These are phyloP conservation scores for Sedum album DNA, from an alignment of 164 flowering plant genomes.

Conservation along the genomic window DNA sequence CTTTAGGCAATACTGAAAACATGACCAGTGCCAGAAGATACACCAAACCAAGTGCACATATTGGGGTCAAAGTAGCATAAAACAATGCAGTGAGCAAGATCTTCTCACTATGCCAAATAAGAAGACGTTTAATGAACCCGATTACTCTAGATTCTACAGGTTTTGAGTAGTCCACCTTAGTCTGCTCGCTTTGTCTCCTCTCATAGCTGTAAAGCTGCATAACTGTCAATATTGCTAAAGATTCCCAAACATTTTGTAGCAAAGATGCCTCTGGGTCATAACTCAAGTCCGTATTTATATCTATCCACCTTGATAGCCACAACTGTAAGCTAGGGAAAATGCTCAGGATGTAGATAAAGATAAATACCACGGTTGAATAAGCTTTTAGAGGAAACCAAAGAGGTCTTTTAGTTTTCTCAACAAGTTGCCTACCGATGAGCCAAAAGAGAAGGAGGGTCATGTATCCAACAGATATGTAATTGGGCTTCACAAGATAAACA, in stretches of 20 bases:
- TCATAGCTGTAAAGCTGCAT: conserved; percentile 87
- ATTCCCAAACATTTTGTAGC: conserved; percentile 58
- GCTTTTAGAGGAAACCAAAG: conserved; percentile 71
- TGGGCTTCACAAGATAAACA: conserved; percentile 59
- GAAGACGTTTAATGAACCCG: conserved; percentile 28
- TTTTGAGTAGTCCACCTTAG: conserved; percentile 18
- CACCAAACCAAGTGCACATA: conserved; percentile 64
- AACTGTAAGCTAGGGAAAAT: conserved; percentile 42
- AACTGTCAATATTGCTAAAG: conserved; percentile 59
- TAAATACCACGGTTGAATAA: conserved; percentile 45
- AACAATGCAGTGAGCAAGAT: conserved; percentile 48
- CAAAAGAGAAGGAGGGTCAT: conserved; percentile 62
- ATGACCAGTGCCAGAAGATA: conserved; percentile 63
- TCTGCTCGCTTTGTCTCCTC: conserved; percentile 54
- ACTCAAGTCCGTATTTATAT: conserved; percentile 45
- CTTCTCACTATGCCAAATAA: conserved; percentile 71
- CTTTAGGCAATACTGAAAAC: conserved; percentile 52
- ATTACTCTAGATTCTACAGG: conserved; percentile 27
- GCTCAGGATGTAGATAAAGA: conserved; percentile 52
- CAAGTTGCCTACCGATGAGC: conserved; percentile 74
- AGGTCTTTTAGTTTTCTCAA: conserved; percentile 47
- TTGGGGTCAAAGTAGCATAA: conserved; percentile 70
- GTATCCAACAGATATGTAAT: conserved; percentile 73
- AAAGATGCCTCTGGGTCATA: conserved; percentile 46
- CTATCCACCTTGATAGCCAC: conserved; percentile 40